These are phyloP conservation scores for Quercus mongolica DNA, from an alignment of 306 rosid genomes.

Conservation along the genomic window DNA sequence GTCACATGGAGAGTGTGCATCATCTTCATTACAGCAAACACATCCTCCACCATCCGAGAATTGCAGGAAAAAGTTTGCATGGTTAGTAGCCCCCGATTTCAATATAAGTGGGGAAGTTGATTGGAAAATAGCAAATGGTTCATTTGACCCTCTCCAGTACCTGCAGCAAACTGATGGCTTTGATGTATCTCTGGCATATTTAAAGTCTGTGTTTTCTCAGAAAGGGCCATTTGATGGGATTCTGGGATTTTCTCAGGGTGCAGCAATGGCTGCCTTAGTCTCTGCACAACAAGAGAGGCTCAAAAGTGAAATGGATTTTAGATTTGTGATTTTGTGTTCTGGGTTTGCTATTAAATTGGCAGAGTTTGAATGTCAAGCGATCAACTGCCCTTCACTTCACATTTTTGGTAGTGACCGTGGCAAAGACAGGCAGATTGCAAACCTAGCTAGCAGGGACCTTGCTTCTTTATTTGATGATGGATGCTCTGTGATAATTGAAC, in stretches of 20 bases:
- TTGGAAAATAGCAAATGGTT: slow-evolving; percentile 65
- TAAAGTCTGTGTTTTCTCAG: slow-evolving; percentile 46
- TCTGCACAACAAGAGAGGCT: slow-evolving; percentile 46
- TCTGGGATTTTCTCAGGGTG: slow-evolving; percentile 90
- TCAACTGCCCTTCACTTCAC: slow-evolving; percentile 77
- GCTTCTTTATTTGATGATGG: slow-evolving; percentile 60
- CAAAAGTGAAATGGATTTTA: slow-evolving; percentile 44
- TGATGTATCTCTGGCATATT: slow-evolving; percentile 54
- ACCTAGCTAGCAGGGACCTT: slow-evolving; percentile 64
- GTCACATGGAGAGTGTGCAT: slow-evolving; percentile 16
- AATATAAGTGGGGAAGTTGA: slow-evolving; percentile 21
- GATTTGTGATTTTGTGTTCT: slow-evolving; percentile 75
- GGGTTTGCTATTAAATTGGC: slow-evolving; percentile 50
- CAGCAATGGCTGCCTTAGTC: slow-evolving; percentile 77
- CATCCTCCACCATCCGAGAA: slow-evolving; percentile 54
- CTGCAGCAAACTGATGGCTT: slow-evolving; percentile 73
- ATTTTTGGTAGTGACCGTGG: slow-evolving; percentile 71
- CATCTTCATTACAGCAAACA: slow-evolving; percentile 27
- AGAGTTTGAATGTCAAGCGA: slow-evolving; percentile 35
- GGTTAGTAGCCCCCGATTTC: slow-evolving; percentile 63
- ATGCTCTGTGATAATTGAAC: slow-evolving; percentile 59
- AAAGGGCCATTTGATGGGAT: slow-evolving; percentile 84
- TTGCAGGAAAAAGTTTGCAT: slow-evolving; percentile 76
- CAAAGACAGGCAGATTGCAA: slow-evolving; percentile 75
- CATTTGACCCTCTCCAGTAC: slow-evolving; percentile 83